Conservation (phyloP, 2,329 filamentous ascomycete genomes). For the Penicillium sp. region DNA sequence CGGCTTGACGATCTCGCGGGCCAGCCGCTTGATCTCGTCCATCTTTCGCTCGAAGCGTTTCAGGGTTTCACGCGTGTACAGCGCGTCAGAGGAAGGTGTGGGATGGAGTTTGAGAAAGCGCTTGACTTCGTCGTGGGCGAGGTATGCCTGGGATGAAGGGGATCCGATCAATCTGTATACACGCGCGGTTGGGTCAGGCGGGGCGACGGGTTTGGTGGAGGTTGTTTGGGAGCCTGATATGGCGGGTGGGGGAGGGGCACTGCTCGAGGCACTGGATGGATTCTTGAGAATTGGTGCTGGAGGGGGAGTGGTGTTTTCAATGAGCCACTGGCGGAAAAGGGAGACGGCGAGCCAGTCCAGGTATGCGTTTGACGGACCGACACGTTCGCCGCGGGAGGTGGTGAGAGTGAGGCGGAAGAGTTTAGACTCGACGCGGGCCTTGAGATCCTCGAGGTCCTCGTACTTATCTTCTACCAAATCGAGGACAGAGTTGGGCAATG, state of each 20-base stretch:
- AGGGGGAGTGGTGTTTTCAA: conserved; percentile 80
- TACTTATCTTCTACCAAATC: conserved; percentile 95
- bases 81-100: conserved; percentile 53
- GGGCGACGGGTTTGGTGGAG: conserved; percentile 26
- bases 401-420: conserved; percentile 80
- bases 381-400: conserved; percentile 77
- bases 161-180: conserved; percentile 77
- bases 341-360: conserved; percentile 87
- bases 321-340: conserved; percentile 89
- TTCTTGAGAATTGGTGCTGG: conserved; percentile 54
- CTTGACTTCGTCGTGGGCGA: conserved; percentile 85
- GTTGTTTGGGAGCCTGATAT: conserved; percentile 23
- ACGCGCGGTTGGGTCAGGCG: conserved; percentile 56
- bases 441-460: conserved; percentile 82
- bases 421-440: conserved; percentile 75
- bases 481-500: conserved; percentile 72
- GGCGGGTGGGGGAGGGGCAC: conserved; percentile 8
- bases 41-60: conserved; percentile 82
- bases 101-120: conserved; percentile 82
- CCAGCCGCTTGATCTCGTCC: conserved; percentile 84
- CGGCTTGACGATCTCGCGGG: conserved; percentile 78
- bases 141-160: conserved; percentile 63
- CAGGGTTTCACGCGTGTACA: conserved; percentile 85
- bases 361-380: conserved; percentile 76
- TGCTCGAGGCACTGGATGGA: conserved; percentile 14